Base-by-base conservation (phyloP, 2,329 filamentous ascomycete species). In the Trichophyton verrucosum region DNA sequence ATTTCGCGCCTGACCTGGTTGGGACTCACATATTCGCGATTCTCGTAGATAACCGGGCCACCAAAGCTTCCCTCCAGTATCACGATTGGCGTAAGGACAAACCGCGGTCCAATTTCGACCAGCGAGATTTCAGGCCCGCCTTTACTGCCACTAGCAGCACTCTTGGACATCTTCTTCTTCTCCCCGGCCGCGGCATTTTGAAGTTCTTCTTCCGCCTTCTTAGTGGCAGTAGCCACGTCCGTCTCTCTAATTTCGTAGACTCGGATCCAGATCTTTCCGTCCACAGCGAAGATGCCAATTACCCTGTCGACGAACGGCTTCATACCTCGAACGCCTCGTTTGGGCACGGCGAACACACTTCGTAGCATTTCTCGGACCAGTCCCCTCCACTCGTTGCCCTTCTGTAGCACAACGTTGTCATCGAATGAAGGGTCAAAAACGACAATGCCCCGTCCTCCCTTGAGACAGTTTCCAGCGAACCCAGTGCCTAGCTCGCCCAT, bases 241-340 rank as follows among this genome's bases (percentile, higher is more conserved):
- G 87, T 86, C 74, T 96, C 91, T 67, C 83, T 86, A 72, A 97
- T 88, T 75, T 99, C 91, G 76, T 96, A 99, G 70, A 92, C 90
- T 59, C 94, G 85, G 62, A 96, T 85, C 91, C 92, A 99, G 69
- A 99, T 89, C 78, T 95, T 96, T 69, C 89, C 90, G 70, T 96
- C 92, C 2, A 89, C 89, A 36, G 95, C 79, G 62, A 88, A 95
- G 73, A 99, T 95, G 61, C 86, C 86, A 82, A 97, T 91, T 65
- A 99, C 88, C 68, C 94, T 91, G 73, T 99, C 94, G 64, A 97
- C 81, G 69, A 99, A 99, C 2, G 94, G 94, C 77, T 99, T 99
- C 63, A 89, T 87, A 69, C 95, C 95, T 68, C 89, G 82, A 24
- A 91, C 87, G 22, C 86, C 87, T 68, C 75, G 74, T 65, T 91